A percentile compares a stretch with the other conserved stretches of the same genome.
Evolutionary conservation across 169 alveolate species (phyloP).

Genomic region (Plasmodium sp.): DNA sequence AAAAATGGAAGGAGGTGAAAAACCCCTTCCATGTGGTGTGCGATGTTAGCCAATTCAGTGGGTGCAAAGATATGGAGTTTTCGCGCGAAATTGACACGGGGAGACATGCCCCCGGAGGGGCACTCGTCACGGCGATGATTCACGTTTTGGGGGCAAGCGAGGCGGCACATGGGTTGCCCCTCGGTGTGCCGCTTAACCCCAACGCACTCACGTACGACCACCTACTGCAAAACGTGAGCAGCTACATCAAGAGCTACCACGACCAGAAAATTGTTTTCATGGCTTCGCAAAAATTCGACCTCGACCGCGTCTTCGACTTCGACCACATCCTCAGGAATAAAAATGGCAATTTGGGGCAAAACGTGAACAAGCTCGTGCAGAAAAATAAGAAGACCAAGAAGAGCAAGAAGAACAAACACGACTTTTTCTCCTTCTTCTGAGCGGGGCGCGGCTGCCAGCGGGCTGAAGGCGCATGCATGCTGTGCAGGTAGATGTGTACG

Average conservation of each 20-base stretch:
- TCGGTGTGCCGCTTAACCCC: too few relatives aligned
- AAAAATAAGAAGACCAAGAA: background rate
- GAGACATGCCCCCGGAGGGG: constrained; percentile 30
- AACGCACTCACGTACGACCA: constrained; percentile 19
- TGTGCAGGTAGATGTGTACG: background rate
- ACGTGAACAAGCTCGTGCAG: background rate
- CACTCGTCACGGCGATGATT: constrained; percentile 16
- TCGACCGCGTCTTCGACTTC: constrained; percentile 38
- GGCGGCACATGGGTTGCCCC: background rate
- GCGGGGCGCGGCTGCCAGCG: background rate
- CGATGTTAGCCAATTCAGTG: constrained; percentile 63
- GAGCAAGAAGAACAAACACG: background rate
- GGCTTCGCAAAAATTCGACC: constrained; percentile 47
- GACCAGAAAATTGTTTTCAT: constrained; percentile 17
- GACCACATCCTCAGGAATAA: constrained; percentile 20
- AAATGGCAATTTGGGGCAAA: constrained; percentile 16
- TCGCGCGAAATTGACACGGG: constrained; percentile 19
- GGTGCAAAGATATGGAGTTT: constrained; percentile 16
- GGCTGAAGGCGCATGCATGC: background rate
- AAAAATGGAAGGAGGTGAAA: constrained; percentile 53
- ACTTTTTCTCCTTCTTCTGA: constrained; percentile 1
- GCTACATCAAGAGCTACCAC: background rate
- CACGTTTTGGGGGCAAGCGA: constrained; percentile 18
- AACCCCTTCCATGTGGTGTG: constrained; percentile 59
- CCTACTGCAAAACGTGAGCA: constrained; percentile 6